phyloP scores from a whole-genome alignment of 2,329 filamentous ascomycete species.

The Beauveria brongniartii region DNA sequence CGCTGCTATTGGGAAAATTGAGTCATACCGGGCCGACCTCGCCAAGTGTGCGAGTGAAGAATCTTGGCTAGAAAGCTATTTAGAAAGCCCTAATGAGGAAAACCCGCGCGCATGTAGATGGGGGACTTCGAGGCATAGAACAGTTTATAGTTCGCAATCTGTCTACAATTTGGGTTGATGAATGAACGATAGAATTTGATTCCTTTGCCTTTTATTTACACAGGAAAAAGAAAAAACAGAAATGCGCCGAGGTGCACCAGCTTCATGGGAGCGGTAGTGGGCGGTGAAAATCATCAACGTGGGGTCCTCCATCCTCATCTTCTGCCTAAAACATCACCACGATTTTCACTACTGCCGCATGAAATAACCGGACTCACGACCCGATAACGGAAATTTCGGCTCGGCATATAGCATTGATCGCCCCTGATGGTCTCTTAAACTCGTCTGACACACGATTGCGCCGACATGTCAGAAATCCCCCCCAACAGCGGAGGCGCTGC shows the following conservation, averaged over 20 bases:
- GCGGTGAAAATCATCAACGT: slow-evolving; percentile 11
- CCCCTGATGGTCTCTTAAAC: slow-evolving; percentile 10
- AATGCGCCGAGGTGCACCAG: not conserved
- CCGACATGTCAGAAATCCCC: slow-evolving; percentile 29
- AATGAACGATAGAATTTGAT: not conserved
- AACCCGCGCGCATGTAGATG: not conserved
- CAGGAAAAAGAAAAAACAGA: not conserved
- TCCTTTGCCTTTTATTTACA: not conserved
- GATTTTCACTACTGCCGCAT: not conserved
- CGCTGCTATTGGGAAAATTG: not conserved
- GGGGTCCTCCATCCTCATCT: slow-evolving; percentile 8
- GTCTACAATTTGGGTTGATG: not conserved
- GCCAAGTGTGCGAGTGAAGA: not conserved
- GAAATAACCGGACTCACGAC: not conserved
- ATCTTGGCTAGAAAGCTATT: not conserved
- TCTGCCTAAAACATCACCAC: slow-evolving; percentile 11
- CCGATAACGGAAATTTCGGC: not conserved
- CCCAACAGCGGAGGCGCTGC: slow-evolving; percentile 35
- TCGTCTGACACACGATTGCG: not conserved
- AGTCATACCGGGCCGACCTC: not conserved
- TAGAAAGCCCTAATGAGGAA: slow-evolving; percentile 5
- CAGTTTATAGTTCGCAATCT: not conserved
- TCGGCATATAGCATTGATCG: not conserved
- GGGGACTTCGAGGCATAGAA: not conserved
- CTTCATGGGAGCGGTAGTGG: not conserved